Base-by-base conservation (phyloP, 306 rosid genomes). In the Vigna unguiculata region DNA sequence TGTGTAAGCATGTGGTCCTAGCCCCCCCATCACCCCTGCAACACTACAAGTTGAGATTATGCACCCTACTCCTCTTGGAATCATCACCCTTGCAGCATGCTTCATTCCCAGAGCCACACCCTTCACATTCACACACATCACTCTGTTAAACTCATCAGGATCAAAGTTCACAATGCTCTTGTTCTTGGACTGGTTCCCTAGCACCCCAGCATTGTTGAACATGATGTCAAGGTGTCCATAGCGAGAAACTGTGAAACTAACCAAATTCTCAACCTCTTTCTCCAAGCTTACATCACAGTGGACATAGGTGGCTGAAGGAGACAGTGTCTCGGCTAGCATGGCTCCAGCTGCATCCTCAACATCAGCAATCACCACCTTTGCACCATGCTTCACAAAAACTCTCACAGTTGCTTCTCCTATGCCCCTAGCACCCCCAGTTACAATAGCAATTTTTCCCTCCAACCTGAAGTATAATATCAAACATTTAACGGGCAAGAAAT, bases 1-100 rank as follows among this genome's bases (percentile, higher is more conserved):
- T 0, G 98, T 91, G 47, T 94, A 94, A 8, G 94, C 91, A 59
- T 94, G 98, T 0, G 97, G 96, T 7, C 98, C 98, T 4, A 94
- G 86, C 12, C 98, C 98, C 0, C 98, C 97, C 58, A 84, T 69
- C 10, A 91, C 78, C 0, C 94, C 93, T 0, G 98, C 97, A 2
- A 94, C 97, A 49, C 98, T 94, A 1, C 93, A 78, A 0, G 96
- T 81, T 3, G 93, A 88, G 5, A 94, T 89, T 1, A 94, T 90
- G 74, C 96, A 88, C 2, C 98, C 96, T 17, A 73, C 30, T 22
- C 85, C 83, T 55, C 83, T 84, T 0, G 94, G 87, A 19, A 94
- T 87, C 98, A 94, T 94, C n/a, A 80, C 97, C 11, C 83, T 88
- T 10, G 98, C 93, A 0, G 97, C 97, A 59, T 91, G 97, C 81